These are phyloP conservation scores for Epichloe sp. DNA, from an alignment of 2,329 filamentous ascomycete genomes.

Conservation along the genomic window DNA sequence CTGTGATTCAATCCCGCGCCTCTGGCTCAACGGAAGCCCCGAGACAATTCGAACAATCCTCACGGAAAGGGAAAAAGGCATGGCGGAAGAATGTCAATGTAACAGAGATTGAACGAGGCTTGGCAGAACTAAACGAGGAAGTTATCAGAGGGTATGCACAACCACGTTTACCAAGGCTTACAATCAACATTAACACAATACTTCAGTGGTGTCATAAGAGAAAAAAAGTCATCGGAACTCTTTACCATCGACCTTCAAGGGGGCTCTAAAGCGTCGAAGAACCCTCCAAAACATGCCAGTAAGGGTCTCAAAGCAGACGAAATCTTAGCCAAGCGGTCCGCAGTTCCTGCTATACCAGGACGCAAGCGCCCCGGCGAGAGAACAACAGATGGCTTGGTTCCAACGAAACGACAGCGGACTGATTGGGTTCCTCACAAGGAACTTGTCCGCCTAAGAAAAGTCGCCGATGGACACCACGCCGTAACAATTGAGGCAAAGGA, in stretches of 20 bases:
- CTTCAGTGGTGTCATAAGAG: constrained; percentile 66
- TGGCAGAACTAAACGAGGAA: constrained; percentile 76
- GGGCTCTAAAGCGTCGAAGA: constrained; percentile 50
- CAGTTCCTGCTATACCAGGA: constrained; percentile 62
- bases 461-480: constrained; percentile 62
- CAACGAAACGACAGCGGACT: constrained; percentile 61
- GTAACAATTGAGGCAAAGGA: constrained; percentile 41
- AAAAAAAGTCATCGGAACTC: constrained; percentile 70
- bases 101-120: constrained; percentile 68
- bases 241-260: constrained; percentile 73
- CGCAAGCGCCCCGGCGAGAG: constrained; percentile 63
- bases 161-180: background rate
- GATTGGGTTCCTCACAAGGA: constrained; percentile 80
- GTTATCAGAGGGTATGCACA: constrained; percentile 67
- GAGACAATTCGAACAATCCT: constrained; percentile 74
- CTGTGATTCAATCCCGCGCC: constrained; percentile 33
- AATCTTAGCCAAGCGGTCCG: constrained; percentile 75
- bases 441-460: constrained; percentile 59
- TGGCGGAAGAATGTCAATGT: constrained; percentile 98
- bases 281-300: constrained; percentile 49
- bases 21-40: constrained; percentile 48
- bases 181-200: background rate
- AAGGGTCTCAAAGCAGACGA: constrained; percentile 84
- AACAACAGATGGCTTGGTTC: constrained; percentile 59
- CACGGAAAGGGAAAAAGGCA: constrained; percentile 94